Percentiles rank a stretch among this genome's conserved stretches.
These are phyloP conservation scores for Jasminum sambac DNA, from an alignment of 257 asterid genomes.

Conservation along the genomic window DNA sequence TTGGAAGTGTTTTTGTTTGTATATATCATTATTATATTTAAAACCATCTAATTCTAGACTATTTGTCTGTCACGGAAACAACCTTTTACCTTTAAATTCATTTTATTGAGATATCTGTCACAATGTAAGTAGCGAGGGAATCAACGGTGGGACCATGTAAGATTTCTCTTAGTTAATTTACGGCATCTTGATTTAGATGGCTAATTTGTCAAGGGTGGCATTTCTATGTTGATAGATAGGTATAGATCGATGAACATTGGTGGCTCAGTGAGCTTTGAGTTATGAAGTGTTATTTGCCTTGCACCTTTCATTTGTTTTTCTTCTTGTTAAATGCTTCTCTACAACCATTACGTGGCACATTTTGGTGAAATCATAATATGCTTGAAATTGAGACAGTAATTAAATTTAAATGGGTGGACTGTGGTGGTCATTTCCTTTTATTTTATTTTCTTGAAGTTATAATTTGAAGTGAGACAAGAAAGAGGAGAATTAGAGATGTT, in stretches of 20 bases:
- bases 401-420: not conserved
- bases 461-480: not conserved
- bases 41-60: not conserved
- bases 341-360: not conserved
- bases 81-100: not conserved
- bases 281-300: conserved; percentile 12
- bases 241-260: conserved; percentile 11
- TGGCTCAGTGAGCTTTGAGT: conserved; percentile 6
- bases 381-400: no score
- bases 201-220: conserved; percentile 9
- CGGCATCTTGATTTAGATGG: conserved; percentile 6
- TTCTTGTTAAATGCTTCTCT: conserved; percentile 4
- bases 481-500: no score
- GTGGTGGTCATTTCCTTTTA: not conserved
- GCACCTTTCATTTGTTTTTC: no score
- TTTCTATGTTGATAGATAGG: conserved; percentile 8
- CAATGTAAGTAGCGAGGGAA: not conserved
- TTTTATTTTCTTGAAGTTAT: not conserved
- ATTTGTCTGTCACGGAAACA: not conserved
- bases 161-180: conserved; percentile 4
- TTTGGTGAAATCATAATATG: not conserved
- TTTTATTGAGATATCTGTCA: conserved; percentile 1
- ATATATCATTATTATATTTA: not conserved
- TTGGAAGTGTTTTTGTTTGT: no score
- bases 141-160: conserved; percentile 11